Evolutionary conservation across 208 protist species (phyloP), one percentile per base, ranked within the genome.

Genomic region (Leishmania turanica): DNA sequence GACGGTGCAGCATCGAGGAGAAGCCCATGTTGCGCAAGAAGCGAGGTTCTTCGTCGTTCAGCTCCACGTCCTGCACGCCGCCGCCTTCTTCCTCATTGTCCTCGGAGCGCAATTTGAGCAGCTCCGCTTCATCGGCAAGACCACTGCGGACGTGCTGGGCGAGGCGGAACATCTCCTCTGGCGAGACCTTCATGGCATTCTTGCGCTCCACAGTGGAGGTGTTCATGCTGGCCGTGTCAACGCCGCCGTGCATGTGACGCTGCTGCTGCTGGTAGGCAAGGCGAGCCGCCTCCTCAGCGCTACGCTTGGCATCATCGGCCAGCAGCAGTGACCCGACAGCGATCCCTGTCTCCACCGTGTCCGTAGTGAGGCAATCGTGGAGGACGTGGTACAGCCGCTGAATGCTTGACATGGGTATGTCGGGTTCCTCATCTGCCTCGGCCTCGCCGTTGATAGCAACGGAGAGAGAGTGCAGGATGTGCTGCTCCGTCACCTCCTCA

Each of bases 121-220:
- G 82, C 76, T 91, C 92, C 47, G 95, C 85, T 73, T 97, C 93
- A 72, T 98, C 95, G 9, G 90, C 84, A n/a, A 96, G 85, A 21
- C 95, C 95, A 74, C 84, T 92, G 72, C 93, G 93, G 49, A 96
- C 93, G 75, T 94, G 85, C 87, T 96, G 93, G 27, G 93, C 92
- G 77, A 98, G 90, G 60, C 91, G 95, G 83, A 98, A 96, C 84
- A 95, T 90, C 78, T 98, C 93, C 84, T 98, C 93, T 64, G 92
- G 90, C 42, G 92, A 92, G 47, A 96, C 91, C 79, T 93, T 92
- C 93, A 98, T 94, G 62, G 87, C 88, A 42, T 87, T 84, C 71
- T 87, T 86, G 79, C 91, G 90, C 84, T 89, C 86, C 45, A 78
- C 81, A 5, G 89, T 78, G 42, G 88, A 88, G 60, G 90, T 86